Base-by-base conservation (phyloP, 2,329 filamentous ascomycete genomes). In the Aureobasidium musti region DNA sequence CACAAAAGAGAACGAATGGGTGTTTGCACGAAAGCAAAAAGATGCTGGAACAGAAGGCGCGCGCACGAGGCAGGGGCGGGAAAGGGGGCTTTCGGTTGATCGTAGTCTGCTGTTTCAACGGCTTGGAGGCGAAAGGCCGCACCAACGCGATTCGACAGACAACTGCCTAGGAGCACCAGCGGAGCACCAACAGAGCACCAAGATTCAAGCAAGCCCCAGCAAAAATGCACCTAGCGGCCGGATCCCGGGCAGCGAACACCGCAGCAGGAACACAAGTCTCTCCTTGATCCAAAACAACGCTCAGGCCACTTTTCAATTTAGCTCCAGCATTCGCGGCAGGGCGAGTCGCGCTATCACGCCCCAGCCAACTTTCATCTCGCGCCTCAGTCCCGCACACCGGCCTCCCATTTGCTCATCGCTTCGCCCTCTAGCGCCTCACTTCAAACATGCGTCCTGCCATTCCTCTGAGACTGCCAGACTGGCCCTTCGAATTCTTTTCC, bases 341-440 rank as follows among this genome's bases (percentile, higher is more conserved):
- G 28, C 63, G 63, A 43, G 52, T 57, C 64, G 64, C 64, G 64
- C 64, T 66, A 66, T 41, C 41, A 43, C 37, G 63, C 63, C 50
- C 63, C 63, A 66, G 64, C 64, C 64, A 66, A 66, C 64, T 60
- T 43, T 66, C 54, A 66, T 64, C 49, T 64, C 61, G 49, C 61
- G 61, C 61, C 61, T 21, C 47, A 45, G 52, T 65, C 41, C 52
- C 63, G 56, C 52, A 30, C 53, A 50, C 33, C 14, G 28, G 19
- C 39, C 45, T 50, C 23, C 17, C 45, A 53, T 64, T 64, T 49
- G 49, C 52, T 35, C 35, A 35, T 54, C 49, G 45, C 33, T 23
- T 50, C 43, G 57, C 56, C 23, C 37, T 33, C 60, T 56, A 56
- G 61, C 49, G 50, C 50, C 30, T 37, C 30, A 30, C 21, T 33